Base-by-base conservation (phyloP, 768 basidiomycete species). In the Boletus tomentosulus region DNA sequence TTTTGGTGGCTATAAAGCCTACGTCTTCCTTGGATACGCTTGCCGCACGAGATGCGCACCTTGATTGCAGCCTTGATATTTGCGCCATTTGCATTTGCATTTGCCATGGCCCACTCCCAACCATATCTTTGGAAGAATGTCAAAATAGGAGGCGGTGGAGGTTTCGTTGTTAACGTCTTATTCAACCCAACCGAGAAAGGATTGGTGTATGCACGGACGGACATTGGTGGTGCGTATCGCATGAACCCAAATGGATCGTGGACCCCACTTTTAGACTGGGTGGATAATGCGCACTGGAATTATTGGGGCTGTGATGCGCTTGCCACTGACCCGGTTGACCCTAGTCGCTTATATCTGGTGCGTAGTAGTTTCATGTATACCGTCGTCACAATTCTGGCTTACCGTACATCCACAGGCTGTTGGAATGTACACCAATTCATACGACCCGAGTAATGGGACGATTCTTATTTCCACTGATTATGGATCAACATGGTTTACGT, bases 181-280 rank as follows among this genome's bases (percentile, higher is more conserved):
- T 86, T 86, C 66, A 85, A 84, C 62, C 78, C 83, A 0, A 74
- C 73, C 16, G 68, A 81, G 62, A 78, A 81, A 75, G 84, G 83
- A 31, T 66, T 85, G 11, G 82, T 79, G 3, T 85, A 81, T 64
- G 82, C 80, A n/a, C 79, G 84, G 24, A 84, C 83, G 9, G 84
- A 85, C 65, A 84, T 86, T 35, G 83, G 84, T 50, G 84, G 83
- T 27, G 82, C 80, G 22, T 85, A 85, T 67, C 81, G 74, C 60
- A 67, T 86, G 62, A 84, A 85, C 62, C 38, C 80, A 2, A 79
- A 83, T 59, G 78, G 82, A 48, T 69, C 80, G 2, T 85, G 85
- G 84, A 81, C 80, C 0, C 82, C 84, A 38, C 68, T 85, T 22
- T 71, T 83, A 35, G 84, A 85, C 61, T 85, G 81, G 53, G 75